Percentiles rank a stretch among this genome's conserved stretches.
Evolutionary conservation across 129 eudicot species (phyloP).

Genomic region (Flaveria bidentis): DNA sequence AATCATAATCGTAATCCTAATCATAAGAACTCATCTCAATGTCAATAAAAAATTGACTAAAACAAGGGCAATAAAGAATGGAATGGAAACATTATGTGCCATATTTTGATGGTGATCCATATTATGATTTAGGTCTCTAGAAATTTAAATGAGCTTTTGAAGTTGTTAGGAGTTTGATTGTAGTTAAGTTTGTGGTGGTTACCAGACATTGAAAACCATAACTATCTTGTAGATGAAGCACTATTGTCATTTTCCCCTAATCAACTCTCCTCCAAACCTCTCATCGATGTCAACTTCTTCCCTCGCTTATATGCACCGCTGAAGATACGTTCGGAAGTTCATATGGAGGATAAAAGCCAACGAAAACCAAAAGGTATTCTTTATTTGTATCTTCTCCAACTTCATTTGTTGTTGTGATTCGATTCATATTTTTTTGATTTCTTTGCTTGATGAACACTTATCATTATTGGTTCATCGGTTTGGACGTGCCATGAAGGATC

Average conservation of each 20-base stretch:
- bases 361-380: too few relatives aligned
- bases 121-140: background rate
- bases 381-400: too few relatives aligned
- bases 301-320: too few relatives aligned
- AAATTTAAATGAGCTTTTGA: constrained; percentile 14
- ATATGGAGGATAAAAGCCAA: too few relatives aligned
- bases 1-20: constrained; percentile 4
- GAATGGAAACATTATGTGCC: constrained; percentile 18
- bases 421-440: too few relatives aligned
- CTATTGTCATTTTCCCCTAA: constrained; percentile 4
- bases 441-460: too few relatives aligned
- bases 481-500: too few relatives aligned
- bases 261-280: background rate
- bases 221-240: background rate
- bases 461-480: too few relatives aligned
- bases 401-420: too few relatives aligned
- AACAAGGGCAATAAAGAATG: constrained; percentile 19
- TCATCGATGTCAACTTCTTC: too few relatives aligned
- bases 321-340: too few relatives aligned
- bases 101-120: constrained; percentile 25
- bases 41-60: constrained; percentile 4
- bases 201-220: background rate
- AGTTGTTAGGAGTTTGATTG: constrained; percentile 6
- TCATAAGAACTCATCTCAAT: background rate
- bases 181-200: constrained; percentile 4